phyloP scores from a whole-genome alignment of 768 basidiomycete species.

The Boletellus sp. region DNA sequence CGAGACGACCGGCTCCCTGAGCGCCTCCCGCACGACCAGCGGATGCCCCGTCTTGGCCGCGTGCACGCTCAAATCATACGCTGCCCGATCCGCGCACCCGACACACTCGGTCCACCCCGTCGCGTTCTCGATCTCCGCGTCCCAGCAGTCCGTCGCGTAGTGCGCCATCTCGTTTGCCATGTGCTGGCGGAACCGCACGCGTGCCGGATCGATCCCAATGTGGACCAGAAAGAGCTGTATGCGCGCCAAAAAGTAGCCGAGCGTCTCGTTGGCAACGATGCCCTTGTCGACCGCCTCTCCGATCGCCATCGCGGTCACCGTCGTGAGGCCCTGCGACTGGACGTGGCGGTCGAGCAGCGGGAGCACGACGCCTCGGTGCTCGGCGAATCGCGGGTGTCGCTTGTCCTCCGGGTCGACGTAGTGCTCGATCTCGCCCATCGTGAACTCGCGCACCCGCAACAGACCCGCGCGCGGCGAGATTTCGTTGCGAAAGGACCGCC shows the following conservation, averaged over 20 bases:
- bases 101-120: constrained; percentile 95
- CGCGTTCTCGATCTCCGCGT: constrained; percentile 94
- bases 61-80: constrained; percentile 94
- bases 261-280: constrained; percentile 92
- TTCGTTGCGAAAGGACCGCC: constrained; percentile 95
- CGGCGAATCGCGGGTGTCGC: constrained; percentile 75
- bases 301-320: constrained; percentile 62
- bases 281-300: constrained; percentile 87
- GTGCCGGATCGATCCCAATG: constrained; percentile 81
- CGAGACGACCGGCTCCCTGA: constrained; percentile 80
- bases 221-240: constrained; percentile 86
- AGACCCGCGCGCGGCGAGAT: constrained; percentile 96
- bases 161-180: constrained; percentile 99
- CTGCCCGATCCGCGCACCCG: constrained; percentile 96
- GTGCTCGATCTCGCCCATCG: constrained; percentile 99
- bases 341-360: constrained; percentile 76
- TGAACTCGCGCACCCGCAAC: constrained; percentile 96
- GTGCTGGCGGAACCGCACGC: constrained; percentile 94
- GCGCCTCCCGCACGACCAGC: constrained; percentile 79
- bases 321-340: constrained; percentile 72
- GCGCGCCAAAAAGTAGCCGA: constrained; percentile 94
- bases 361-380: constrained; percentile 73
- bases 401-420: constrained; percentile 96
- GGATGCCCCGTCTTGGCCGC: constrained; percentile 77
- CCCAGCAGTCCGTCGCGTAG: constrained; percentile 99